Evolutionary conservation across 2,329 filamentous ascomycete species (phyloP), one percentile per base, ranked within the genome.

Genomic region (Aspergillus melleus): DNA sequence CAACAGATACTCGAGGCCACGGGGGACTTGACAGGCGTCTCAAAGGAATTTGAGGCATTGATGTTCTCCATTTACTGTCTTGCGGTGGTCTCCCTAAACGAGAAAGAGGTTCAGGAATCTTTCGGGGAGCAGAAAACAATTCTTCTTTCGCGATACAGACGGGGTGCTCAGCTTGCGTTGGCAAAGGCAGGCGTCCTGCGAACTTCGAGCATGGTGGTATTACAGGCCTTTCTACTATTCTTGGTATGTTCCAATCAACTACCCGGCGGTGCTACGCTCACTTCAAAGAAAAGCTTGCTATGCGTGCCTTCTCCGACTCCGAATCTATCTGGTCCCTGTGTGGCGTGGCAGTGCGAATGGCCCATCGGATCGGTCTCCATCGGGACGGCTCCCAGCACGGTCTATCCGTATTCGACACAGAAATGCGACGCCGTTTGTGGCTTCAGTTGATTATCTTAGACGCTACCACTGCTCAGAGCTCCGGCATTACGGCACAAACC

Each of bases 61-160:
- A 86, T 90, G 83, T 90, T 90, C 72, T 79, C 60, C n/a, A 58
- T 90, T 47, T 90, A 89, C 68, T 81, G 80, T 53, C 81, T 87
- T 70, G 82, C 86, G 1, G 75, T 84, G 16, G 74, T 84, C 12
- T 83, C 86, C 29, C 74, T 90, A 58, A 75, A 72, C 1, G 80
- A 84, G 3, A 74, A 79, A 1, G 86, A 90, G 65, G 86, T 83
- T 59, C 72, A 68, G 47, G 58, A 60, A 11, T 68, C 70, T 6
- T 76, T 81, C 64, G 72, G 68, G 36, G 66, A 70, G 20, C 20
- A 30, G 3, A 66, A 66, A 20, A 12, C 49, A 32, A 66, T 67
- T 16, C 68, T 81, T 14, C 59, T 80, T 50, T 68, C 58, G 20
- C 73, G 69, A n/a, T 79, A 77, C 73, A 74, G 76, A 56, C 71